Percentiles rank a stretch among this genome's conserved stretches.
Conservation (phyloP, 1,139 yeast species). For the Zygosaccharomyces sapae region DNA sequence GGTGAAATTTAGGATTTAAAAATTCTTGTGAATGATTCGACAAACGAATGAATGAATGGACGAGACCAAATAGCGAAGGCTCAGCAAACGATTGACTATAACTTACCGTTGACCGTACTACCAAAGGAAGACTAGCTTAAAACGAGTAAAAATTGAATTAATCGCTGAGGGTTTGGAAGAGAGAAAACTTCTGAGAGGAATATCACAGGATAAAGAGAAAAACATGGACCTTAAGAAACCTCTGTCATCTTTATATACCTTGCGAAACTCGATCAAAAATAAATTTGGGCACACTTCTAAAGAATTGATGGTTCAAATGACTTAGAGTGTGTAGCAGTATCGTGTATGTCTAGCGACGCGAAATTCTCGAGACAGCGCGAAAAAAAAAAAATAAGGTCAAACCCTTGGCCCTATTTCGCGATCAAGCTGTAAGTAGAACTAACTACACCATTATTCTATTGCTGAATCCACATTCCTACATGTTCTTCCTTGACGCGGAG, state of each 20-base stretch:
- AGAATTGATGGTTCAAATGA: neutral
- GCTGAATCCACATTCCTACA: neutral
- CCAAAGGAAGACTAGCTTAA: neutral
- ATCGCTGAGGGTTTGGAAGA: neutral
- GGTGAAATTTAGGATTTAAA: constrained; percentile 8
- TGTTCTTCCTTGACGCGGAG: constrained; percentile 1
- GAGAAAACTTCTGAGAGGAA: neutral
- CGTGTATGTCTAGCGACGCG: constrained; percentile 5
- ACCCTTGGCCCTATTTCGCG: constrained; percentile 1
- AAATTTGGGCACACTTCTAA: neutral
- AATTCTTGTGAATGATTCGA: neutral
- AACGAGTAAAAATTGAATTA: neutral
- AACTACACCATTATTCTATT: neutral
- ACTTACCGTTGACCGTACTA: neutral
- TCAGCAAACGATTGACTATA: constrained; percentile 1
- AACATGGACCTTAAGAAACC: neutral
- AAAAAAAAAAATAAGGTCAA: neutral
- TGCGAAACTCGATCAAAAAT: neutral
- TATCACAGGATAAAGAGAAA: neutral
- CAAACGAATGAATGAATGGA: constrained; percentile 23
- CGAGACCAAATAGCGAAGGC: constrained; percentile 26
- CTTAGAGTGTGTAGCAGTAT: neutral
- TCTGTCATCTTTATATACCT: constrained; percentile 3
- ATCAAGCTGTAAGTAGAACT: neutral
- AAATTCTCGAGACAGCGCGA: neutral